Evolutionary conservation across 495 filamentous ascomycete genomes (phyloP), one percentile per base, ranked within the genome.

Genomic region (Aspergillus campestris): DNA sequence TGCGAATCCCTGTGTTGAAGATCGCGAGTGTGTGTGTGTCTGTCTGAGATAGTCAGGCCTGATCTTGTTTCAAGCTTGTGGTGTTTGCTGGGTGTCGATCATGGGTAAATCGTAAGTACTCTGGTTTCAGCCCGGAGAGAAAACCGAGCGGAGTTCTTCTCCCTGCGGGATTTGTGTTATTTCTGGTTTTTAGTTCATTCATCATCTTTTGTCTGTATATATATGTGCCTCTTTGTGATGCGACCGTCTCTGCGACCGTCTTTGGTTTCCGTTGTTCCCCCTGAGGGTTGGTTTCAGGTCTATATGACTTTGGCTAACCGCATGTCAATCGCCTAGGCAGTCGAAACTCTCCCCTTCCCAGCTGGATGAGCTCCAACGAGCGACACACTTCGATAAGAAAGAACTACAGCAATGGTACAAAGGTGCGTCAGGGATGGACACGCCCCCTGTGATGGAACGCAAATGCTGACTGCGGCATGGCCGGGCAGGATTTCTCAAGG

Each of bases 351-450:
- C 89, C 34, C 87, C 89, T 56, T 81, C 94, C 60, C 89, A 97
- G 72, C 82, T 99, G 52, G 81, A 80, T 40, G 92, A 99, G 69
- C 81, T 99, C 55, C 90, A 96, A 62, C 87, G 83, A 72, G 86
- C 87, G 42, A 99, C 92, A 15, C 88, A 96, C 67, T 99, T 99
- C 58, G 92, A 99, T 72, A 96, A 96, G 82, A 99, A 97, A 72
- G 92, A 99, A 67, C 69, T 99, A 54, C 92, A 99, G 65, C 94
- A 97, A 86, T 98, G 92, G 92, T 98, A 98, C 65, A 97, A 97
- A 73, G 92, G 92, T 95, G 58, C 36, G 72, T 59, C 6, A 8
- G 15, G 34, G 3, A 8, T 11, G 29, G 6, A 39, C 11, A 3
- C 37, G 35, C 28, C 45, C 40, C 5, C 41, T 38, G 36, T 9